Conservation (phyloP, 75 land plant genomes). For the Cryptomeria japonica region DNA sequence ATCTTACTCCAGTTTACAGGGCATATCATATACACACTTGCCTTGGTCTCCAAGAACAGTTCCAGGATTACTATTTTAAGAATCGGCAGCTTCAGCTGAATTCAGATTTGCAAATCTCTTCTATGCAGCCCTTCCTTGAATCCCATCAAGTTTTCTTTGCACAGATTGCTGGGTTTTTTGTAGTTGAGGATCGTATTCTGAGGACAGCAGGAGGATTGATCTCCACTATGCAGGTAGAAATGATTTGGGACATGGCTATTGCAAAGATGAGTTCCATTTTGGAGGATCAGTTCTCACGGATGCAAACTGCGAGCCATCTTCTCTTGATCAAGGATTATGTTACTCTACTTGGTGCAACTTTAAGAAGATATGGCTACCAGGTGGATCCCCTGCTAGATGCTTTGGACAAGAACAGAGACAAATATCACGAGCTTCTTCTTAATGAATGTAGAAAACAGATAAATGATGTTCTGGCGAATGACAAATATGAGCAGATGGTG, state of each 20-base stretch:
- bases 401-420: slow-evolving; percentile 79
- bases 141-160: slow-evolving; percentile 81
- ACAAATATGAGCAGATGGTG: slow-evolving; percentile 88
- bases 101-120: slow-evolving; percentile 82
- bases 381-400: slow-evolving; percentile 69
- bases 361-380: slow-evolving; percentile 78
- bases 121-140: slow-evolving; percentile 82
- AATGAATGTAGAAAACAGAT: slow-evolving; percentile 73
- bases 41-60: slow-evolving; percentile 74
- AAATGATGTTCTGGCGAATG: slow-evolving; percentile 65
- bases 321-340: slow-evolving; percentile 94
- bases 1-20: slow-evolving; percentile 91
- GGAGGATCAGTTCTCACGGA: slow-evolving; percentile 78
- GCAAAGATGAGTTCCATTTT: slow-evolving; percentile 71
- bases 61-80: slow-evolving; percentile 81
- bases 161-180: slow-evolving; percentile 91
- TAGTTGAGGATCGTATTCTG: slow-evolving; percentile 88
- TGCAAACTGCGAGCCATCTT: slow-evolving; percentile 86
- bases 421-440: slow-evolving; percentile 90
- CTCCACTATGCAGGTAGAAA: slow-evolving; percentile 59
- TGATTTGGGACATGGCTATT: slow-evolving; percentile 89
- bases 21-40: slow-evolving; percentile 83
- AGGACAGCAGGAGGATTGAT: slow-evolving; percentile 83
- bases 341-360: slow-evolving; percentile 79
- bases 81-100: slow-evolving; percentile 86